Evolutionary conservation across 768 basidiomycete species (phyloP).

Genomic region (Boletus subcaerulescens): DNA sequence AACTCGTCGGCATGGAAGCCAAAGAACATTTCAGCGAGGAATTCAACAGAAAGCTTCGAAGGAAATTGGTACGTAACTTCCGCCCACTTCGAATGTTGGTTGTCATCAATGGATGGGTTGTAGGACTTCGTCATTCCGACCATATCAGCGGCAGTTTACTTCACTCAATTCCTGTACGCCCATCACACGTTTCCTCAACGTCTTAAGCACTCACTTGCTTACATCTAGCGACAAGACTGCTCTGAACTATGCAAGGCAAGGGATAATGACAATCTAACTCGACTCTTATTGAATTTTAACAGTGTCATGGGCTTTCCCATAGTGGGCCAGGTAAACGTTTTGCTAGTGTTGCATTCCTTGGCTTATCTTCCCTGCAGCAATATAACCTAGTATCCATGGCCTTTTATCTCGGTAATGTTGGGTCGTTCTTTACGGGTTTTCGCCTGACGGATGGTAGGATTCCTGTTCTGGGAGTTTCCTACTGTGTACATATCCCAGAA

Average conservation of each 20-base stretch:
- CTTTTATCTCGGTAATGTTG: conserved; percentile 54
- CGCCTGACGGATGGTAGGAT: conserved; percentile 36
- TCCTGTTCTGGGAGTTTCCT: conserved; percentile 61
- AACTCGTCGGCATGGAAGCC: conserved; percentile 54
- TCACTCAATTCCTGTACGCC: conserved; percentile 60
- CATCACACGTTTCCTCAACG: background rate
- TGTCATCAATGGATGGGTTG: background rate
- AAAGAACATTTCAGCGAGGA: conserved; percentile 56
- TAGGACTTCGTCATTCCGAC: conserved; percentile 54
- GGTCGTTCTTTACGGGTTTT: background rate
- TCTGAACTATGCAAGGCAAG: conserved; percentile 65
- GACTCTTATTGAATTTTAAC: conserved; percentile 2
- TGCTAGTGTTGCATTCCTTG: background rate
- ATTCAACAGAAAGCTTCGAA: conserved; percentile 52
- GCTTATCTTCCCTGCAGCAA: conserved; percentile 34
- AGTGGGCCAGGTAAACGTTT: conserved; percentile 46
- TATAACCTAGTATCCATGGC: conserved; percentile 64
- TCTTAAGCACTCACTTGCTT: background rate
- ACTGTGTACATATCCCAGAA: conserved; percentile 66
- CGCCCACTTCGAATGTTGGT: background rate
- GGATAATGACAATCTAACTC: background rate
- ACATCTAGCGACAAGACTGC: conserved; percentile 60
- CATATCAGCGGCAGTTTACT: conserved; percentile 62
- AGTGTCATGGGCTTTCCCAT: conserved; percentile 70
- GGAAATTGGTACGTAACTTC: conserved; percentile 49